Base-by-base conservation (phyloP, 2,329 filamentous ascomycete species). In the Ophiostoma sp. region DNA sequence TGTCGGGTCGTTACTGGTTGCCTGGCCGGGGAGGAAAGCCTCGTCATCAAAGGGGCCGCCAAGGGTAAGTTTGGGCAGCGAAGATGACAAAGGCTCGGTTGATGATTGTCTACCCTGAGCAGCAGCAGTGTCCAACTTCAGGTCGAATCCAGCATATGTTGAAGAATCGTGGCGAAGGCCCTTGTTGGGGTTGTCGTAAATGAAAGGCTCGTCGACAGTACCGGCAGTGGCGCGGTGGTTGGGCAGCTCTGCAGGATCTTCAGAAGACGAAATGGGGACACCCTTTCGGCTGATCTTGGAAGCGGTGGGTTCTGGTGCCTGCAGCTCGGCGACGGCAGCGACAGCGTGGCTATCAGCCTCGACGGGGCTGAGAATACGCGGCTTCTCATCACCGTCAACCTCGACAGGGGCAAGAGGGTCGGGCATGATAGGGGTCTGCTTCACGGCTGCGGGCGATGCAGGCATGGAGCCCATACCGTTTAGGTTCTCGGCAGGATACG, bases 301-400 rank as follows among this genome's bases (percentile, higher is more conserved):
- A 23, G 77, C 79, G 20, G 78, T 77, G 10, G 77, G 76, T 33
- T 78, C 75, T n/a, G 81, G 80, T 67, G 79, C 76, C 72, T 80
- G 78, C 33, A 82, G 75, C 35, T 77, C 76, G 1, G 79, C 78
- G 20, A 70, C 70, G 2, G 72, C 35, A 57, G 79, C 78, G 57
- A 74, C 72, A 35, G 74, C 70, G 23, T 75, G 67, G 67, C 69
- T 67, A 33, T 79, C 77, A 57, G 67, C 48, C 39, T 80, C 77
- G 27, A 41, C 48, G 3, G 70, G 54, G 27, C 62, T 41, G 10
- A 20, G 3, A 35, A 41, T 23, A 11, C 13, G 23, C 39, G n/a
- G 66, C 35, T 72, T 65, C 20, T 48, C 27, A 15, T 66, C 64
- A 4, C 23, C 57, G 7, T 33, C 74, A 1, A 76, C 77, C 68